phyloP scores from a whole-genome alignment of 1,284 basidiomycete species.

The Cryptococcus sp. region DNA sequence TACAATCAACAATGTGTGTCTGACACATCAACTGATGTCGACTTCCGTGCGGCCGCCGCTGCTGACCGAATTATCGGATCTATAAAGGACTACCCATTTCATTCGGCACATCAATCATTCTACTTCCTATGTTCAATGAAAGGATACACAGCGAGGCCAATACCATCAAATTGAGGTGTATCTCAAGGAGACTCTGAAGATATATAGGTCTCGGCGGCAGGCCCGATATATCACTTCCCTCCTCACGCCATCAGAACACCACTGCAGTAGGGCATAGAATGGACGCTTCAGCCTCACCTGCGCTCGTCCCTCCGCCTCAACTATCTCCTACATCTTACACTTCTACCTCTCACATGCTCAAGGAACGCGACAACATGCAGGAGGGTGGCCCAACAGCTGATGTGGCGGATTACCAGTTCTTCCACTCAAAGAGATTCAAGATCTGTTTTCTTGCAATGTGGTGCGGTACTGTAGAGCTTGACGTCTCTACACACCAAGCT shows the following conservation, averaged over 20 bases:
- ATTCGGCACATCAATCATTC: background rate
- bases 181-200: background rate
- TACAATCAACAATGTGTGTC: no score
- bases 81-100: no score
- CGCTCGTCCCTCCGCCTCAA: slow-evolving; percentile 1
- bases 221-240: background rate
- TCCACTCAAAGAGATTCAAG: slow-evolving; percentile 22
- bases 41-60: no score
- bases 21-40: no score
- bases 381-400: background rate
- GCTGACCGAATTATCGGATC: no score
- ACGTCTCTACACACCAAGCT: background rate
- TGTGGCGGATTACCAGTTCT: slow-evolving; percentile 17
- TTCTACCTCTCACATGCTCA: slow-evolving; percentile 7
- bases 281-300: background rate
- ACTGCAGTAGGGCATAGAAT: background rate
- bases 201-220: background rate
- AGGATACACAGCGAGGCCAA: no score
- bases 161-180: no score
- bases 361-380: background rate
- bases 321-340: slow-evolving; percentile 12
- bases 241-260: background rate
- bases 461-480: slow-evolving; percentile 16
- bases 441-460: slow-evolving; percentile 31
- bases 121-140: background rate